phyloP scores from a whole-genome alignment of 2,329 filamentous ascomycete genomes.

The Botrytis tulipae region DNA sequence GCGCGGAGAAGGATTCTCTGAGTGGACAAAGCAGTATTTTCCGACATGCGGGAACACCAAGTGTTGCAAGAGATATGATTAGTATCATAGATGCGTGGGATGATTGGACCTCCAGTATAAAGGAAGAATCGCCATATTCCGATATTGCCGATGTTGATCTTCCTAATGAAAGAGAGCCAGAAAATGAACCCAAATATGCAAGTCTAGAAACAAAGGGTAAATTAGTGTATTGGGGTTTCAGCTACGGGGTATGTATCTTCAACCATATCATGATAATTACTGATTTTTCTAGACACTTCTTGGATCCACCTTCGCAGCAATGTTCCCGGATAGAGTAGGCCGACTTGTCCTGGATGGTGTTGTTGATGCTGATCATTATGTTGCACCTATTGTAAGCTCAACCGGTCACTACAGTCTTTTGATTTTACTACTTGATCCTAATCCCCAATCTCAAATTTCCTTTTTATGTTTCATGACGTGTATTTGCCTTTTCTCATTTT shows the following conservation, averaged over 20 bases:
- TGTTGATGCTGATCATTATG: constrained; percentile 35
- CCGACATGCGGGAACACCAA: constrained; percentile 36
- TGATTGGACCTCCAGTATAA: constrained; percentile 28
- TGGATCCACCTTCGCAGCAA: constrained; percentile 46
- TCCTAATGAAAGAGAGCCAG: neutral
- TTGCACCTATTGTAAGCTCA: constrained; percentile 22
- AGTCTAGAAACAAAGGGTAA: constrained; percentile 31
- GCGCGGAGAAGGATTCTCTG: constrained; percentile 38
- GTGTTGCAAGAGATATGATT: constrained; percentile 42
- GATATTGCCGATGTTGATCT: neutral
- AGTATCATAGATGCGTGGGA: constrained; percentile 40
- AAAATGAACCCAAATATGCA: neutral
- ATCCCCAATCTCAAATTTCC: neutral
- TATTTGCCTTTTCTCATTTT: neutral
- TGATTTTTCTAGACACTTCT: constrained; percentile 34
- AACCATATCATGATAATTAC: neutral
- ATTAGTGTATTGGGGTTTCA: constrained; percentile 49
- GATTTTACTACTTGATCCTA: neutral
- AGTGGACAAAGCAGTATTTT: constrained; percentile 36
- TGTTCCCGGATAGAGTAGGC: constrained; percentile 46
- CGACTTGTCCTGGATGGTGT: constrained; percentile 42
- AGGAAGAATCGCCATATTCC: neutral
- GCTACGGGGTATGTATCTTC: constrained; percentile 42
- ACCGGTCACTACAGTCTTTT: neutral
- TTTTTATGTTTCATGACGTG: too few relatives aligned